A percentile compares a stretch with the other conserved stretches of the same genome.
Evolutionary conservation across 768 basidiomycete species (phyloP).

Genomic region (Russula abietina): DNA sequence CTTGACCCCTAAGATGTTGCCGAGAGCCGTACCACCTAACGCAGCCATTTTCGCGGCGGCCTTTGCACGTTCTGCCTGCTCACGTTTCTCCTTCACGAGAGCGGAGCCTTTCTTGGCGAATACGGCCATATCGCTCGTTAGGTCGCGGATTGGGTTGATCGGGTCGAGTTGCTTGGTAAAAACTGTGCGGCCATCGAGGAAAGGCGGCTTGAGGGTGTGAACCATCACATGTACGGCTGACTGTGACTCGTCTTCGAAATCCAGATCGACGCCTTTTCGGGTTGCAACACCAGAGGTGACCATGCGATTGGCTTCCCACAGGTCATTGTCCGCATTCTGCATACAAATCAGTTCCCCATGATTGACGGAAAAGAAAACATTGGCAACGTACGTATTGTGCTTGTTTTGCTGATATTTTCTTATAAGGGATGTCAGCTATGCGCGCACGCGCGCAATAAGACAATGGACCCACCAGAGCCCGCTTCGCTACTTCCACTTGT

Average conservation of each 20-base stretch:
- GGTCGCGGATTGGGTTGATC: slow-evolving; percentile 92
- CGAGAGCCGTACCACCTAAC: slow-evolving; percentile 87
- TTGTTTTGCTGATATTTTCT: slow-evolving; percentile 88
- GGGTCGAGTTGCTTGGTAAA: slow-evolving; percentile 97
- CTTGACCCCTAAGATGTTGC: slow-evolving; percentile 96
- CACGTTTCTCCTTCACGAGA: slow-evolving; percentile 91
- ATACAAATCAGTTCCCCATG: slow-evolving; percentile 13
- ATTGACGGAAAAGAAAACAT: not conserved
- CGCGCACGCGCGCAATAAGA: not conserved
- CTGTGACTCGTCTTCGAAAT: slow-evolving; percentile 94
- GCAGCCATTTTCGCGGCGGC: slow-evolving; percentile 93
- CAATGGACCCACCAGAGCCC: slow-evolving; percentile 54
- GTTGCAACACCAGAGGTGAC: slow-evolving; percentile 91
- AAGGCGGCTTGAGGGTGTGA: slow-evolving; percentile 95
- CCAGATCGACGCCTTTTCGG: slow-evolving; percentile 79
- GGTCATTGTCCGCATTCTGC: slow-evolving; percentile 94
- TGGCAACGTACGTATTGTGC: slow-evolving; percentile 81
- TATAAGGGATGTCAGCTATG: slow-evolving; percentile 32
- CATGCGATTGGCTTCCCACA: slow-evolving; percentile 99
- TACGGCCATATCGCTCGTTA: slow-evolving; percentile 89
- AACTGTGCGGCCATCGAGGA: slow-evolving; percentile 92
- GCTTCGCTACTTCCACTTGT: slow-evolving; percentile 68
- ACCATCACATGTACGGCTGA: slow-evolving; percentile 97
- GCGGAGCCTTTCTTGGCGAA: slow-evolving; percentile 97
- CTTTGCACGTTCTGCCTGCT: slow-evolving; percentile 93